These are phyloP conservation scores for Mycena floridula DNA, from an alignment of 768 basidiomycete genomes.

Conservation along the genomic window DNA sequence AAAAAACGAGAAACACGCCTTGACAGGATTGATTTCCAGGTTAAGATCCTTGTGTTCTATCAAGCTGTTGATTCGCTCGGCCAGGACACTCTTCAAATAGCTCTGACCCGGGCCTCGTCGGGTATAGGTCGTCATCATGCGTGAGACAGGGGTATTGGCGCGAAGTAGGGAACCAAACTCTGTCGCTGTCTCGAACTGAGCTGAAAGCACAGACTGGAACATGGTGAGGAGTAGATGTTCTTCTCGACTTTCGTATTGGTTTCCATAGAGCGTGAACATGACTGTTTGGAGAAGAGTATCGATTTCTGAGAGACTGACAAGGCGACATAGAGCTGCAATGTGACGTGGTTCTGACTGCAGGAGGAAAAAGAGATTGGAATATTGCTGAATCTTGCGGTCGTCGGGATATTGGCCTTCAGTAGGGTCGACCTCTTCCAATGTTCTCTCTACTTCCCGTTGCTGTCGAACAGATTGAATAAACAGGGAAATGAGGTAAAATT, in stretches of 20 bases:
- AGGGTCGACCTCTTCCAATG: constrained; percentile 93
- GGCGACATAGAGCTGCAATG: constrained; percentile 91
- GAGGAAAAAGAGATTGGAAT: constrained; percentile 98
- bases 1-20: constrained; percentile 41
- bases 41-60: constrained; percentile 99
- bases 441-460: constrained; percentile 94
- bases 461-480: constrained; percentile 30
- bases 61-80: constrained; percentile 96
- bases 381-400: constrained; percentile 90
- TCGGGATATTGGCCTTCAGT: constrained; percentile 91
- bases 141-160: constrained; percentile 97
- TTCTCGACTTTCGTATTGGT: constrained; percentile 97
- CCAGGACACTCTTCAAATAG: constrained; percentile 95
- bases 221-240: constrained; percentile 98
- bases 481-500: background rate
- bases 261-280: constrained; percentile 99
- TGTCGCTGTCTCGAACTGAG: constrained; percentile 98
- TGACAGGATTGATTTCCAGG: constrained; percentile 97
- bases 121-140: constrained; percentile 99
- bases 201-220: constrained; percentile 98
- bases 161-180: constrained; percentile 98
- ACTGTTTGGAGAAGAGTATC: constrained; percentile 99
- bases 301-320: constrained; percentile 94
- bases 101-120: constrained; percentile 97
- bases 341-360: constrained; percentile 97